Percentiles rank a stretch among this genome's conserved stretches.
These are phyloP conservation scores for Fagus crenata DNA, from an alignment of 306 rosid genomes.

Conservation along the genomic window DNA sequence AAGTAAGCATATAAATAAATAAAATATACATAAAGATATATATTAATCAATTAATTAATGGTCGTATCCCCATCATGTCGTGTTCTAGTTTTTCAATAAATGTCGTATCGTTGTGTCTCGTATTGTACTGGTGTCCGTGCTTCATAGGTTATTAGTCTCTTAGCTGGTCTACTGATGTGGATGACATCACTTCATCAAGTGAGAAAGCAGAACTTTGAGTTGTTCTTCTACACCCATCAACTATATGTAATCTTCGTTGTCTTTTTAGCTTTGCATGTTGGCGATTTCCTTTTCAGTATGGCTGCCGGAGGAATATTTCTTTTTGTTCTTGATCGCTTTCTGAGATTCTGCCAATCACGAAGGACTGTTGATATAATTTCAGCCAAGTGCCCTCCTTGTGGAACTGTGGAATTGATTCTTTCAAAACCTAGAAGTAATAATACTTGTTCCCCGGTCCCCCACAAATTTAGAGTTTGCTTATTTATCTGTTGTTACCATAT, in stretches of 20 bases:
- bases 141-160: constrained; percentile 38
- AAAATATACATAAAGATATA: too few species aligned
- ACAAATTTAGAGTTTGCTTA: constrained; percentile 5
- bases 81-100: too few species aligned
- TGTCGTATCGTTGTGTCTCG: too few species aligned
- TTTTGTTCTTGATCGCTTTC: constrained; percentile 84
- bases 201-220: constrained; percentile 69
- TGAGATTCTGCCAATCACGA: constrained; percentile 85
- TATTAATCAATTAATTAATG: too few species aligned
- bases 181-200: constrained; percentile 78
- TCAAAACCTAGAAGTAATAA: constrained; percentile 77
- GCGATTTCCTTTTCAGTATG: constrained; percentile 69
- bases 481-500: constrained; percentile 7
- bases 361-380: constrained; percentile 66
- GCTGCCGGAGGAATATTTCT: constrained; percentile 76
- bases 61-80: too few species aligned
- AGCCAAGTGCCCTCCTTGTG: constrained; percentile 76
- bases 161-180: constrained; percentile 90
- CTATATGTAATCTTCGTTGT: constrained; percentile 68
- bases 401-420: constrained; percentile 75
- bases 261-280: constrained; percentile 81
- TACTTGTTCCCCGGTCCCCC: background rate
- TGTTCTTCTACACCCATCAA: constrained; percentile 94
- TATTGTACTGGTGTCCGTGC: too few species aligned
- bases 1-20: too few species aligned